A percentile compares a stretch with the other conserved stretches of the same genome.
Evolutionary conservation across 108 stramenopile species (phyloP).

Genomic region (Cyclotella atomus): DNA sequence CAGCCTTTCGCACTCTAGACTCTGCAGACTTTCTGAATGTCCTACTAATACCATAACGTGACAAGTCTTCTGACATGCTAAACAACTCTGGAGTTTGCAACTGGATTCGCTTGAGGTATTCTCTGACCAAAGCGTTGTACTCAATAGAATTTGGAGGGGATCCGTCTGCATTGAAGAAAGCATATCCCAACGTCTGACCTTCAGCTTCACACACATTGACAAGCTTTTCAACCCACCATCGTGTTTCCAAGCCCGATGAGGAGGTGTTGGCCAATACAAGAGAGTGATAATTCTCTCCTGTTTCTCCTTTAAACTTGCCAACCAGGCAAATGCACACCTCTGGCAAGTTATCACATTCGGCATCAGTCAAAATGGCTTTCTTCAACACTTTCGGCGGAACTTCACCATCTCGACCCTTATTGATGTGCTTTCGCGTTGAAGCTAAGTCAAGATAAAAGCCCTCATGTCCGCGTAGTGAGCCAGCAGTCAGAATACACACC

Average conservation of each 20-base stretch:
- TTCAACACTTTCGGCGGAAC: neutral
- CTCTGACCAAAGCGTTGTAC: conserved; percentile 11
- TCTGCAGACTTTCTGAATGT: conserved; percentile 9
- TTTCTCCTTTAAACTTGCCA: conserved; percentile 33
- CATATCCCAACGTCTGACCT: neutral
- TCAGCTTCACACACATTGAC: conserved; percentile 13
- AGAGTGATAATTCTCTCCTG: conserved; percentile 5
- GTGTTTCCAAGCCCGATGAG: neutral
- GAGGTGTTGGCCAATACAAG: conserved; percentile 10
- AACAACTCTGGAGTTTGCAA: neutral
- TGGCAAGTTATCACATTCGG: neutral
- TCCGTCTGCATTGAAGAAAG: conserved; percentile 16
- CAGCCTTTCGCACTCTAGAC: neutral
- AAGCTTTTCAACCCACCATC: conserved; percentile 34
- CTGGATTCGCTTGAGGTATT: neutral
- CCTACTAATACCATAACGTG: neutral
- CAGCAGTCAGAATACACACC: neutral
- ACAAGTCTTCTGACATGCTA: neutral
- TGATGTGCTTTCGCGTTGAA: neutral
- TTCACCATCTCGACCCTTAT: neutral
- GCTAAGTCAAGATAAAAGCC: conserved; percentile 1
- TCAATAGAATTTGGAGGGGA: too few relatives aligned
- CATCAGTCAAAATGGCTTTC: neutral
- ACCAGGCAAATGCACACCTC: conserved; percentile 13
- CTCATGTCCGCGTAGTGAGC: conserved; percentile 18